Evolutionary conservation across 2,329 filamentous ascomycete genomes (phyloP).

Genomic region (Claviceps sp.): DNA sequence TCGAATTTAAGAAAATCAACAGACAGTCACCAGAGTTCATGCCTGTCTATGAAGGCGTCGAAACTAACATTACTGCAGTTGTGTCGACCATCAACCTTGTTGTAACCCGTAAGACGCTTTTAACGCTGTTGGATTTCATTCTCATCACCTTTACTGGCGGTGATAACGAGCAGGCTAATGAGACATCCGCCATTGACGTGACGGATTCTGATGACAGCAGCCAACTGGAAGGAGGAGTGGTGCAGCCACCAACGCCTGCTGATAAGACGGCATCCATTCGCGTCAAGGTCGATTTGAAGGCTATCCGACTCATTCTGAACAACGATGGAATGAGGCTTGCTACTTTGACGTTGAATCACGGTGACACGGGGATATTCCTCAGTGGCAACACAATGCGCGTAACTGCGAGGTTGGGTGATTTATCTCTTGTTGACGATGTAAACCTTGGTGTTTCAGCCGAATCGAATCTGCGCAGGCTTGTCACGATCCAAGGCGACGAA

Average conservation of each 20-base stretch:
- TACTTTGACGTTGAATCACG: constrained; percentile 83
- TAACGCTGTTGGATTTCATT: constrained; percentile 89
- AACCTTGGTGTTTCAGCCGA: constrained; percentile 75
- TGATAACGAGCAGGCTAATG: constrained; percentile 29
- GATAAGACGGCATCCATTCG: constrained; percentile 59
- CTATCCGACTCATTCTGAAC: constrained; percentile 87
- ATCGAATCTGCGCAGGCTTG: constrained; percentile 70
- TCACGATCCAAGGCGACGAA: constrained; percentile 91
- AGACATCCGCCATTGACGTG: constrained; percentile 18
- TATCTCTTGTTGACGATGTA: constrained; percentile 84
- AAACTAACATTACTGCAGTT: constrained; percentile 80
- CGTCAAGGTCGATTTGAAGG: constrained; percentile 87
- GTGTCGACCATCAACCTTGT: constrained; percentile 95
- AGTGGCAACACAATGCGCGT: constrained; percentile 78
- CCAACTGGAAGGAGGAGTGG: constrained; percentile 20
- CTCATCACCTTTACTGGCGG: constrained; percentile 74
- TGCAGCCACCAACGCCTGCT: constrained; percentile 22
- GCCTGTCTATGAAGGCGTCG: constrained; percentile 81
- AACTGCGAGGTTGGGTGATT: constrained; percentile 71
- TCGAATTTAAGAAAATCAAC: constrained; percentile 86
- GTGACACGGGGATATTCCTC: constrained; percentile 81
- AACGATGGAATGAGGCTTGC: constrained; percentile 94
- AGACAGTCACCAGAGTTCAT: constrained; percentile 86
- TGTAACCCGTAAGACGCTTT: constrained; percentile 80
- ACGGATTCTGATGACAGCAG: constrained; percentile 16